Percentiles rank a stretch among this genome's conserved stretches.
phyloP scores from a whole-genome alignment of 176 grass and related monocot species.

The Zea luxurians region DNA sequence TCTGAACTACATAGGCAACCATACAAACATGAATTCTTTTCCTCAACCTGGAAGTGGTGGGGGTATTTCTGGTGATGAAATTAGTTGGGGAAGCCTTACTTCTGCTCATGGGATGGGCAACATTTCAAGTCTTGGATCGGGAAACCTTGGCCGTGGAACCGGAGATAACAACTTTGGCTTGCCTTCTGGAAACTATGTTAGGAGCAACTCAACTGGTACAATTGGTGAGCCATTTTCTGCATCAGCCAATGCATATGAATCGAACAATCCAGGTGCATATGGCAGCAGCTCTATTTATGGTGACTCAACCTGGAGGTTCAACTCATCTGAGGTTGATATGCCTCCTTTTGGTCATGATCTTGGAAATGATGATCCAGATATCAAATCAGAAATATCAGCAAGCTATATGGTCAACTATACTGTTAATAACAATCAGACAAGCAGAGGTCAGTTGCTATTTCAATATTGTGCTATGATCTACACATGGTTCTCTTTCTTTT shows the following conservation, averaged over 20 bases:
- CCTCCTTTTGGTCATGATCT: constrained; percentile 69
- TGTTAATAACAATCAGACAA: constrained; percentile 72
- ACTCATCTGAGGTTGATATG: constrained; percentile 65
- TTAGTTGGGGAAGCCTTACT: constrained; percentile 56
- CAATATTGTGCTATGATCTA: constrained; percentile 35
- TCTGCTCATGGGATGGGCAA: constrained; percentile 52
- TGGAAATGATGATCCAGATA: constrained; percentile 60
- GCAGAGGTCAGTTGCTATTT: constrained; percentile 59
- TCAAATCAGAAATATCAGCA: constrained; percentile 47
- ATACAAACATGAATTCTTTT: constrained; percentile 62
- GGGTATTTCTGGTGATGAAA: constrained; percentile 39
- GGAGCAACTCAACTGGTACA: constrained; percentile 55
- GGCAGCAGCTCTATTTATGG: constrained; percentile 70
- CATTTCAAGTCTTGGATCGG: constrained; percentile 41
- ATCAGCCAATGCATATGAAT: constrained; percentile 57
- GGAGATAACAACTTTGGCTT: constrained; percentile 58
- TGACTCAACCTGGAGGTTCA: constrained; percentile 60
- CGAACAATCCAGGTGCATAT: constrained; percentile 41
- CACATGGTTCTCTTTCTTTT: constrained; percentile 8
- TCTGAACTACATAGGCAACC: constrained; percentile 56
- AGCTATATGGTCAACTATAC: constrained; percentile 59
- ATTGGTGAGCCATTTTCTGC: constrained; percentile 58
- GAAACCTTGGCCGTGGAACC: constrained; percentile 44
- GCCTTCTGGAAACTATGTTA: constrained; percentile 50
- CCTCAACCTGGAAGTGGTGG: constrained; percentile 53